Conservation (phyloP, 768 basidiomycete genomes). For the Mycena haematopus region DNA sequence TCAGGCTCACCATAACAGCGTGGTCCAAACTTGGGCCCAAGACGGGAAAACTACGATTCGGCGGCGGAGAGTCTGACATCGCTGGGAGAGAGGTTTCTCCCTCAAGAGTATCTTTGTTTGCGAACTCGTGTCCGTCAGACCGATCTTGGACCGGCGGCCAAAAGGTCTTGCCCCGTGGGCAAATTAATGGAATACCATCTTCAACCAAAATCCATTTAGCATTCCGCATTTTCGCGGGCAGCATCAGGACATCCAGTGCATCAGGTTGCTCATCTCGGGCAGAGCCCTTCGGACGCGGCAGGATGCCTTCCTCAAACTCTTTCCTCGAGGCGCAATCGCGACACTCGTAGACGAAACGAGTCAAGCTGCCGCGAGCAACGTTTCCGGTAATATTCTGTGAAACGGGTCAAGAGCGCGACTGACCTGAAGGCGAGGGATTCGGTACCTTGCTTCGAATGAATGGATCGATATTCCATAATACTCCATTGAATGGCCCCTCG, state of each 20-base stretch:
- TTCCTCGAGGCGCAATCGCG: not conserved
- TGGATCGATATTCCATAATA: constrained; percentile 45
- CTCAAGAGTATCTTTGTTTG: too few species aligned
- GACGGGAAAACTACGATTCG: too few species aligned
- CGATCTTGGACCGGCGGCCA: too few species aligned
- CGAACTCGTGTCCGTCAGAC: too few species aligned
- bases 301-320: constrained; percentile 3
- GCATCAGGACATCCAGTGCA: not conserved
- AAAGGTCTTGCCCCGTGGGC: too few species aligned
- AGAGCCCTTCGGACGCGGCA: constrained; percentile 1
- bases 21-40: too few species aligned
- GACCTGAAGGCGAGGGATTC: not conserved
- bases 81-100: too few species aligned
- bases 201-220: not conserved
- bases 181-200: too few species aligned
- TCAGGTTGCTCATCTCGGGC: not conserved
- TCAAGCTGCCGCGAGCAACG: not conserved
- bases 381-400: constrained; percentile 29
- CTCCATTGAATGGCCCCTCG: constrained; percentile 4
- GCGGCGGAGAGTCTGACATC: too few species aligned
- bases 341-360: constrained; percentile 17
- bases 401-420: not conserved
- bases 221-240: not conserved
- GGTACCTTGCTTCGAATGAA: constrained; percentile 48
- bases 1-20: too few species aligned